phyloP scores from a whole-genome alignment of 306 rosid genomes.

The Amphicarpaea edgeworthii region DNA sequence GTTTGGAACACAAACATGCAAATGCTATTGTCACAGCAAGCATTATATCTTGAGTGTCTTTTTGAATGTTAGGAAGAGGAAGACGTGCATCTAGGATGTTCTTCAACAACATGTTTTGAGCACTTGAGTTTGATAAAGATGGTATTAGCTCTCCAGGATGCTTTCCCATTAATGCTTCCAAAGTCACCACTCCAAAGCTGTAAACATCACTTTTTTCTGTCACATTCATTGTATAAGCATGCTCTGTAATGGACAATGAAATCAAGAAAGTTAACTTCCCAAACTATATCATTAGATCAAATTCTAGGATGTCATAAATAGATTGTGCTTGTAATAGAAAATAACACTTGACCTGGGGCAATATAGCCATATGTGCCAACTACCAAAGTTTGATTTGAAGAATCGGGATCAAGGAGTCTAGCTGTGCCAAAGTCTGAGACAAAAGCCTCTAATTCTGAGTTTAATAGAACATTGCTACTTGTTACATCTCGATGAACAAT shows the following conservation, averaged over 20 bases:
- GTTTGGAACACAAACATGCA: too few relatives aligned
- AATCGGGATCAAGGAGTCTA: slow-evolving; percentile 30
- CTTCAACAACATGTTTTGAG: slow-evolving; percentile 8
- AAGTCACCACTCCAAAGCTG: slow-evolving; percentile 23
- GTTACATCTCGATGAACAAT: slow-evolving; percentile 33
- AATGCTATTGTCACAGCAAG: neutral
- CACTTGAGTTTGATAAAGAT: neutral
- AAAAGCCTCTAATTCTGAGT: neutral
- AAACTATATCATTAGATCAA: neutral
- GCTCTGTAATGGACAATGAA: neutral
- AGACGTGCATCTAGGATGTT: slow-evolving; percentile 7
- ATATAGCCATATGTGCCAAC: slow-evolving; percentile 26
- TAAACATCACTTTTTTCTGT: slow-evolving; percentile 40
- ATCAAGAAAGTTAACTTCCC: neutral
- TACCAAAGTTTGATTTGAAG: slow-evolving; percentile 21
- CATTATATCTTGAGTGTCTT: neutral
- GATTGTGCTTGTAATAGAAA: neutral
- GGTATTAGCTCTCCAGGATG: slow-evolving; percentile 16
- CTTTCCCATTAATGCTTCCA: slow-evolving; percentile 30
- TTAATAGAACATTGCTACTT: slow-evolving; percentile 37
- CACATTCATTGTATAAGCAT: neutral
- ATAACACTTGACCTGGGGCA: slow-evolving; percentile 7
- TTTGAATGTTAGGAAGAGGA: neutral
- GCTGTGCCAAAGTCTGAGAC: slow-evolving; percentile 28
- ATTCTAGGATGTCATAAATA: neutral